Evolutionary conservation across 768 basidiomycete species (phyloP).

Genomic region (Hygrocybe punicea): DNA sequence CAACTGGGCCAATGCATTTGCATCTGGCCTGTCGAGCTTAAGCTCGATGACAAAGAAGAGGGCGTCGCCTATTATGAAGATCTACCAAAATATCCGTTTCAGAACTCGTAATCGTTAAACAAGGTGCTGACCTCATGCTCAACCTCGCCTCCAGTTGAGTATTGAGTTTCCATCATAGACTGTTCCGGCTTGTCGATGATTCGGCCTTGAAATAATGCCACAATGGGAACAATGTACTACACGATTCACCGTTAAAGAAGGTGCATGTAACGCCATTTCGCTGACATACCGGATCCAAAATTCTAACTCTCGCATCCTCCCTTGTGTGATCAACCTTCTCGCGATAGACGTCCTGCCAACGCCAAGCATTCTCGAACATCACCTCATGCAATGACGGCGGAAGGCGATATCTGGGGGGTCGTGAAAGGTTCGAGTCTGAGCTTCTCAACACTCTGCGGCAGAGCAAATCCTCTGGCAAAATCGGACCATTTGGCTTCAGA

Average conservation of each 20-base stretch:
- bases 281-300: slow-evolving; percentile 17
- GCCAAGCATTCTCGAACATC: slow-evolving; percentile 18
- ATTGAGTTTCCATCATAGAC: slow-evolving; percentile 5
- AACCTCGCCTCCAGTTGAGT: slow-evolving; percentile 17
- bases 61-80: slow-evolving; percentile 16
- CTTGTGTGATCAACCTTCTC: slow-evolving; percentile 13
- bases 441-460: slow-evolving; percentile 5
- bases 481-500: slow-evolving; percentile 10
- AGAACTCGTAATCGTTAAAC: not conserved
- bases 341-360: slow-evolving; percentile 16
- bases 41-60: slow-evolving; percentile 16
- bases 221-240: slow-evolving; percentile 20
- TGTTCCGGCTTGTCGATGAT: slow-evolving; percentile 18
- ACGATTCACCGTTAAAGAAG: slow-evolving; percentile 8
- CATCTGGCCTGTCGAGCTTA: slow-evolving; percentile 7
- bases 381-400: slow-evolving; percentile 16
- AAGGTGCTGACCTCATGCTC: slow-evolving; percentile 14
- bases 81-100: slow-evolving; percentile 3
- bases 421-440: slow-evolving; percentile 7
- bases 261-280: slow-evolving; percentile 6
- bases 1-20: slow-evolving; percentile 16
- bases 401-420: slow-evolving; percentile 15
- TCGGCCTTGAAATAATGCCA: slow-evolving; percentile 22
- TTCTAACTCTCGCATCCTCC: slow-evolving; percentile 15
- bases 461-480: slow-evolving; percentile 10